Evolutionary conservation across 2,329 filamentous ascomycete species (phyloP), one percentile per base, ranked within the genome.

Genomic region (Penicillium verrucosum): DNA sequence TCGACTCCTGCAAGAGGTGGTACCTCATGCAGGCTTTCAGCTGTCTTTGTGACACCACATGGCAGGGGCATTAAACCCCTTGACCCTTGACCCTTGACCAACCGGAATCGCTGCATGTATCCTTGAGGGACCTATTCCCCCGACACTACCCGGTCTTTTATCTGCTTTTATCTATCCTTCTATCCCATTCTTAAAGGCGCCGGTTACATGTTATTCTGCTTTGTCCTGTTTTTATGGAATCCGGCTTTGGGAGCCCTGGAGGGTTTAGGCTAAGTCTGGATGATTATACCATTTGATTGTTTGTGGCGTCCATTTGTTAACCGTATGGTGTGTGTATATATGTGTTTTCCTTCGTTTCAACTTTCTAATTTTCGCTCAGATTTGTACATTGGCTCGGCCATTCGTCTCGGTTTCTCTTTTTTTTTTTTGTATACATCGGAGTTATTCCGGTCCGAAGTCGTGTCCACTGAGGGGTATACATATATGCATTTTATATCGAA

Each of bases 181-280:
- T 61, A 44, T 56, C 30, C 21, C 47, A 58, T 62, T 60, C 57
- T 54, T 62, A 61, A 54, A 44, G 63, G 67, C 64, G 65, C 58
- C 49, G 60, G 63, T 60, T 65, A 65, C 65, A 64, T 66, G 60
- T 59, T 65, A 63, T 41, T 16, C 9, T 54, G 32, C 11, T 43
- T 54, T 30, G 30, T 29, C 34, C 25, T 51, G 27, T 43, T 21
- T 21, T 46, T 52, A 51, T 37, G 54, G 21, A 52, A 52, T 46
- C 48, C 48, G 41, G 48, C 53, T 41, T 50, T 32, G 44, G 44
- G 44, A 25, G 44, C 44, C 44, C 44, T 46, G 44, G 37, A 54
- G 51, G 51, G 45, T 27, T 29, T 52, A 56, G 48, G 54, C 29
- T 46, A 42, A 54, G 44, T 49, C 43, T 25, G 54, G 54, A 56